Evolutionary conservation across 495 filamentous ascomycete species (phyloP).

Genomic region (Penicillium odoratum): DNA sequence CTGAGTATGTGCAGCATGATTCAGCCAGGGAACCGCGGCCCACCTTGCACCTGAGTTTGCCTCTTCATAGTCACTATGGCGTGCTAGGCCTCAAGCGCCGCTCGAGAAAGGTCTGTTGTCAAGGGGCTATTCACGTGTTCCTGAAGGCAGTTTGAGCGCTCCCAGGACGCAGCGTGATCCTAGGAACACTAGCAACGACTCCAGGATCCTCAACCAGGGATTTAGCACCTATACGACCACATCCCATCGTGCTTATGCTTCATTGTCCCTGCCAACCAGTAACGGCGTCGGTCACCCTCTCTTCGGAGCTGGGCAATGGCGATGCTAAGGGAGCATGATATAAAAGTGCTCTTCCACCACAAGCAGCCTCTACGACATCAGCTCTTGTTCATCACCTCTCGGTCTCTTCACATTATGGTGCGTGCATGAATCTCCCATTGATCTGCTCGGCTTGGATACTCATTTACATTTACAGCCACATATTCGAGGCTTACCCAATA

Average conservation of each 20-base stretch:
- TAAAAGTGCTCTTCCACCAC: not conserved
- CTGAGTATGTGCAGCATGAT: not conserved
- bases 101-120: not conserved
- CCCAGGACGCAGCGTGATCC: not conserved
- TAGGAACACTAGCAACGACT: not conserved
- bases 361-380: not conserved
- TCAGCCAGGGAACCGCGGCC: not conserved
- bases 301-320: not conserved
- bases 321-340: not conserved
- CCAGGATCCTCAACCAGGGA: not conserved
- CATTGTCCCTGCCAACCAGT: not conserved
- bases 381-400: not conserved
- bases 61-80: not conserved
- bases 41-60: not conserved
- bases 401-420: not conserved
- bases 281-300: not conserved
- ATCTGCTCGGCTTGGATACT: not conserved
- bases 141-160: not conserved
- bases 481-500: not conserved
- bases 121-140: not conserved
- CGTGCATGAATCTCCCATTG: slow-evolving; percentile 5
- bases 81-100: not conserved
- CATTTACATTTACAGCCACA: not conserved
- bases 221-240: not conserved
- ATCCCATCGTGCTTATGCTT: slow-evolving; percentile 1